These are phyloP conservation scores for Erigeron philadelphicus DNA, from an alignment of 140 eudicot genomes.

Conservation along the genomic window DNA sequence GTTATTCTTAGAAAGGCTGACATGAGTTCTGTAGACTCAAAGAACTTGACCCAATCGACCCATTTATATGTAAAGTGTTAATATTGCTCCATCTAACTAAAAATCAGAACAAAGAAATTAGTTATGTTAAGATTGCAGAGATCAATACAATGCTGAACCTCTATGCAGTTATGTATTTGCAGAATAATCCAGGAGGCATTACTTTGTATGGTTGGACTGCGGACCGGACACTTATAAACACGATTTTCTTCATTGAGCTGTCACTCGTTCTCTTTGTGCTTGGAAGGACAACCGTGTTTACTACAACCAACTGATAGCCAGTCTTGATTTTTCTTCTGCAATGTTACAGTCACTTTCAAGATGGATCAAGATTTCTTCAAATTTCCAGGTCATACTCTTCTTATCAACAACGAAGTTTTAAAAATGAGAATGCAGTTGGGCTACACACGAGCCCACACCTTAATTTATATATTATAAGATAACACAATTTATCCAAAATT, in stretches of 20 bases:
- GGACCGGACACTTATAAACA: constrained; percentile 65
- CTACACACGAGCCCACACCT: background rate
- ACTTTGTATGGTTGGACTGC: constrained; percentile 81
- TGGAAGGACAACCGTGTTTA: constrained; percentile 62
- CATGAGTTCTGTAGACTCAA: background rate
- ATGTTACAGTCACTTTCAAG: background rate
- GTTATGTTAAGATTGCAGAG: background rate
- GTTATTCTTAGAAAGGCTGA: background rate
- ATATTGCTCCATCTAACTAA: no score
- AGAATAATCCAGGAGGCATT: constrained; percentile 83
- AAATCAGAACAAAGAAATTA: background rate
- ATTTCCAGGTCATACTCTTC: constrained; percentile 3
- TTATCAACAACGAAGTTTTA: constrained; percentile 23
- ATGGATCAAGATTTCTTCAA: constrained; percentile 23
- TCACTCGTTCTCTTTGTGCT: constrained; percentile 67
- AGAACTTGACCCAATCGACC: background rate
- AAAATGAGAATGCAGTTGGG: constrained; percentile 4
- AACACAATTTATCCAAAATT: background rate
- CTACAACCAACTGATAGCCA: constrained; percentile 12
- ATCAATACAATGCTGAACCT: background rate
- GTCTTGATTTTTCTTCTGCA: constrained; percentile 1
- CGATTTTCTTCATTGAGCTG: constrained; percentile 71
- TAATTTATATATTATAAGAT: constrained; percentile 1
- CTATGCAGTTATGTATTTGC: constrained; percentile 75
- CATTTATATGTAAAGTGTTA: no score